Evolutionary conservation across 108 stramenopile species (phyloP).

Genomic region (Cyclostephanos tholiformis): DNA sequence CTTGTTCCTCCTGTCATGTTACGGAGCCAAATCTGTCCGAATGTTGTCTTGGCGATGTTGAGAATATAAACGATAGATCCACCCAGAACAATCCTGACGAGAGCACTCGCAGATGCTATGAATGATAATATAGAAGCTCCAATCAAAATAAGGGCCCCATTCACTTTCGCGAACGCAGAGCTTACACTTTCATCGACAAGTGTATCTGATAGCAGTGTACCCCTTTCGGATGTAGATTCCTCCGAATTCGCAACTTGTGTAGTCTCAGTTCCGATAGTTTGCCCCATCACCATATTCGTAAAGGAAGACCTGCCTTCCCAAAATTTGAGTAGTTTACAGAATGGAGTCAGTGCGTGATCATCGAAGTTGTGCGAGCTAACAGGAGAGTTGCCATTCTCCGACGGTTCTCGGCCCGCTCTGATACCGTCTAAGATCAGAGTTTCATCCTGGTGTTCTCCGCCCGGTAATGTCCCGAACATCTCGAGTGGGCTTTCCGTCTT

Average conservation of each 20-base stretch:
- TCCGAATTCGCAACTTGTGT: background rate
- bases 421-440: background rate
- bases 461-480: background rate
- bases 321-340: slow-evolving; percentile 29
- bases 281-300: slow-evolving; percentile 17
- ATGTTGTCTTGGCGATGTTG: background rate
- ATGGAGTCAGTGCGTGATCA: slow-evolving; percentile 21
- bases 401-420: slow-evolving; percentile 5
- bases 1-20: background rate
- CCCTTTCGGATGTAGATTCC: background rate
- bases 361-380: slow-evolving; percentile 31
- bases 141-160: background rate
- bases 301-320: slow-evolving; percentile 27
- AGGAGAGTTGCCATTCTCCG: slow-evolving; percentile 3
- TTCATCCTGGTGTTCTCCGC: background rate
- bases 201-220: background rate
- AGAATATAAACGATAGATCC: background rate
- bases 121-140: background rate
- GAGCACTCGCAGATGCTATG: slow-evolving; percentile 1
- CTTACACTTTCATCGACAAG: background rate
- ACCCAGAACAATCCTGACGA: background rate
- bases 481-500: slow-evolving; percentile 1
- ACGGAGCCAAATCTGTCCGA: slow-evolving; percentile 3
- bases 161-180: slow-evolving; percentile 6
- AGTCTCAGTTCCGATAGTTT: slow-evolving; percentile 16